Evolutionary conservation across 2,329 filamentous ascomycete species (phyloP), one percentile per base, ranked within the genome.

Genomic region (Didymella sp.): DNA sequence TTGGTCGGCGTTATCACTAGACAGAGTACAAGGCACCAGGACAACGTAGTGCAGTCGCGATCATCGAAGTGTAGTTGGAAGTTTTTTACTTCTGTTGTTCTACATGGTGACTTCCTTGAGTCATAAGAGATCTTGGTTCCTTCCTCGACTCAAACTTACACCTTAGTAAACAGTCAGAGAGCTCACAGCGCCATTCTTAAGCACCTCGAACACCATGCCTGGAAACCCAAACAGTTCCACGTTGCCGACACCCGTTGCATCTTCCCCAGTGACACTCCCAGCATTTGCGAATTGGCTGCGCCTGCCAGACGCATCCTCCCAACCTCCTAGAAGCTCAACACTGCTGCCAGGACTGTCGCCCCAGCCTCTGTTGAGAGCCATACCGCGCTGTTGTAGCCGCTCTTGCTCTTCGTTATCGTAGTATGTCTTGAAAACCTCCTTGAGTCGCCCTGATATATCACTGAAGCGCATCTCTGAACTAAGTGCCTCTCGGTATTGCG

Each of bases 201-300:
- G 78, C 25, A 99, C 94, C 78, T 99, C 95, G 79, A 99, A 98
- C 43, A 97, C 87, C 76, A 98, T 79, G 0, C 95, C 94, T 0
- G 95, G 94, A 70, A 97, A 97, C 1, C 94, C 93, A 78, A 92
- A 98, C 25, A 99, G 78, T 60, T 93, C 94, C 15, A 93, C 96
- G 53, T 89, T 89, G 19, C 86, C 86, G 59, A 89, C 75, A 60
- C 88, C 77, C 67, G 70, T 76, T 76, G 68, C 80, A 77, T 71
- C 68, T 62, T 78, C 72, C 64, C 77, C 69, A 68, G 80, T 66
- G 68, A 68, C 72, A 59, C 75, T 72, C 59, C 67, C 71, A 13
- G 69, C 59, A 54, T 71, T 72, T 6, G 64, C 72, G 61, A 71
- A 70, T 60, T 67, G 73, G 61, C 67, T 73, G 59, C 70, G 73